A percentile compares a stretch with the other conserved stretches of the same genome.
Evolutionary conservation across 257 asterid species (phyloP).

Genomic region (Cordia subcordata): DNA sequence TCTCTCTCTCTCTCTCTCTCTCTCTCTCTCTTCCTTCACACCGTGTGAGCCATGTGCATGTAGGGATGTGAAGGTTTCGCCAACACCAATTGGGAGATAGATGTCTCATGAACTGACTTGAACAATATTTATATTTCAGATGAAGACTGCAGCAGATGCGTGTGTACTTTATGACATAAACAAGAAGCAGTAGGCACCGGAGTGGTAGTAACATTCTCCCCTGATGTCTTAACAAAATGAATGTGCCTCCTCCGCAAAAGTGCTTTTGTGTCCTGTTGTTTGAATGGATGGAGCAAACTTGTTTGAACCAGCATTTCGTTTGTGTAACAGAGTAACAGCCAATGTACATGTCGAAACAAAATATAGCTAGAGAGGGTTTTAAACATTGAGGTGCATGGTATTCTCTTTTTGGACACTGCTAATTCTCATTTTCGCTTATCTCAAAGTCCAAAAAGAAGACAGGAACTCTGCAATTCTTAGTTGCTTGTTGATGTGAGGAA

Average conservation of each 20-base stretch:
- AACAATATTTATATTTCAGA: slow-evolving; percentile 33
- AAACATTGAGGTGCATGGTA: not conserved
- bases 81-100: too few relatives aligned
- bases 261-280: not conserved
- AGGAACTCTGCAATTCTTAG: not conserved
- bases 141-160: slow-evolving; percentile 91
- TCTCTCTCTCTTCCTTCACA: not conserved
- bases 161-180: slow-evolving; percentile 76
- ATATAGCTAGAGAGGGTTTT: not conserved
- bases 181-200: slow-evolving; percentile 50
- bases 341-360: slow-evolving; percentile 1
- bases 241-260: not conserved
- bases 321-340: not conserved
- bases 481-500: not conserved
- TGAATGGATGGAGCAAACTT: not conserved
- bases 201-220: not conserved
- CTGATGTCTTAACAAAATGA: not conserved
- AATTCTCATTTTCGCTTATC: not conserved
- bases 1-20: not conserved
- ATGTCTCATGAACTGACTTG: slow-evolving; percentile 4
- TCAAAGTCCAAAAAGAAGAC: not conserved
- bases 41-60: not conserved
- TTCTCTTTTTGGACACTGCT: too few relatives aligned
- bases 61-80: too few relatives aligned
- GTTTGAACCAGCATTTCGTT: not conserved